A percentile compares a stretch with the other conserved stretches of the same genome.
phyloP scores from a whole-genome alignment of 352 stramenopile genomes.

The Globisporangium acanthophoron region DNA sequence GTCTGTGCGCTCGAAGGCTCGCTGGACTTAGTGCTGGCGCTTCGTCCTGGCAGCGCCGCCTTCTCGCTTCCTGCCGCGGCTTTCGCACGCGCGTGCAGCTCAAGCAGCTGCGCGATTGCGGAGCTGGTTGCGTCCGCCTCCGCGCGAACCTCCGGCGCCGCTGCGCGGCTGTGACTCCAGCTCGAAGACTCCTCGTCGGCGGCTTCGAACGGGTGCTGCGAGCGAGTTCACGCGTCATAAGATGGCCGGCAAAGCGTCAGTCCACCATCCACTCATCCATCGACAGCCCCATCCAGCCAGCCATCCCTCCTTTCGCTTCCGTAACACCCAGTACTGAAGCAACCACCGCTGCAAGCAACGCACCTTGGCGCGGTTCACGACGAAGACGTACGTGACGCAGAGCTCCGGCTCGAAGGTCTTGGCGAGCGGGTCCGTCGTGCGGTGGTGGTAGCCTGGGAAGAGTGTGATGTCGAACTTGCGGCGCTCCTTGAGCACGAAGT shows the following conservation, averaged over 20 bases:
- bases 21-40: neutral
- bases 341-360: neutral
- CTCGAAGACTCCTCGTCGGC: constrained; percentile 6
- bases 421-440: constrained; percentile 80
- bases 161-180: neutral
- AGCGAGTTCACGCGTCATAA: neutral
- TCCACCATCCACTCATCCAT: too few relatives aligned
- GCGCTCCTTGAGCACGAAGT: constrained; percentile 76
- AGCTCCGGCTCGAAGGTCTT: constrained; percentile 82
- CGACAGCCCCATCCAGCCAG: too few relatives aligned
- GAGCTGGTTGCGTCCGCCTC: constrained; percentile 15
- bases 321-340: neutral
- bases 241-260: too few relatives aligned
- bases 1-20: neutral
- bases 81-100: constrained; percentile 8
- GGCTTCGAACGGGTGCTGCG: constrained; percentile 13
- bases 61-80: neutral
- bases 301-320: too few relatives aligned
- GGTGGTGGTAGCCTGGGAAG: constrained; percentile 84
- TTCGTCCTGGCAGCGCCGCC: neutral
- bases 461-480: constrained; percentile 62
- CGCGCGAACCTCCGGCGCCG: neutral
- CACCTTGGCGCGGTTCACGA: constrained; percentile 80
- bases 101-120: constrained; percentile 25
- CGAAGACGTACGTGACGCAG: constrained; percentile 83